Evolutionary conservation across 345 rosid genomes (phyloP), one percentile per base, ranked within the genome.

Genomic region (Lepidium africanum): DNA sequence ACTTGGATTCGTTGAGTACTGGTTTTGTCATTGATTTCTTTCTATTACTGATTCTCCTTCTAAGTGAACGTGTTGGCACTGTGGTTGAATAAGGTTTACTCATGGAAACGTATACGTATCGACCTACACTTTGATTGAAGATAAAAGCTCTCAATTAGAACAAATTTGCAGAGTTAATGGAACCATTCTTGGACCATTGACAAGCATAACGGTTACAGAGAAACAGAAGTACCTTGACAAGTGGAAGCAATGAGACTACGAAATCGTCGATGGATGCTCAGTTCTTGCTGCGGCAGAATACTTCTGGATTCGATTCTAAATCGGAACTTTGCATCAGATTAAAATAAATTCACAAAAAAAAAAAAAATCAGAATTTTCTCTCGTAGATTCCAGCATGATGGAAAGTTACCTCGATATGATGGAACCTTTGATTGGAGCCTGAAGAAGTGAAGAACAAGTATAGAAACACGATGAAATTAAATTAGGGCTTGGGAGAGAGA

Each of bases 11-110:
- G 11, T 92, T 76, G 9, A 92, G 85, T 14, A 79, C 56, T 10
- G 92, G 90, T 70, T 79, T 83, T 16, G 47, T 63, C 10, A 27
- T 60, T 4, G 84, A 77, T 79, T 82, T 78, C 60, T 65, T 50
- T 76, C 94, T 80, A 75, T 84, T 88, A 76, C 78, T 85, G 40
- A 60, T 75, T 49, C 98, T 84, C 32, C 81, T 88, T 59, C 90
- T 78, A 42, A 65, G 84, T 2, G 92, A 81, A 63, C 93, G 85
- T 2, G 93, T 78, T 9, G 72, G 78, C 33, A 76, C 36, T 61
- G 62, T 74, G 8, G 87, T 83, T 17, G 97, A 85, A 79, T 81
- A 83, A 41, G 52, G 72, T 9, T 60, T 69, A 73, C 50, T 63
- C 13, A 69, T 48, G 10, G 76, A 78, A 17, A 74, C 41, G 56